phyloP scores from a whole-genome alignment of 2,329 filamentous ascomycete genomes.

The Exophiala bonariae region DNA sequence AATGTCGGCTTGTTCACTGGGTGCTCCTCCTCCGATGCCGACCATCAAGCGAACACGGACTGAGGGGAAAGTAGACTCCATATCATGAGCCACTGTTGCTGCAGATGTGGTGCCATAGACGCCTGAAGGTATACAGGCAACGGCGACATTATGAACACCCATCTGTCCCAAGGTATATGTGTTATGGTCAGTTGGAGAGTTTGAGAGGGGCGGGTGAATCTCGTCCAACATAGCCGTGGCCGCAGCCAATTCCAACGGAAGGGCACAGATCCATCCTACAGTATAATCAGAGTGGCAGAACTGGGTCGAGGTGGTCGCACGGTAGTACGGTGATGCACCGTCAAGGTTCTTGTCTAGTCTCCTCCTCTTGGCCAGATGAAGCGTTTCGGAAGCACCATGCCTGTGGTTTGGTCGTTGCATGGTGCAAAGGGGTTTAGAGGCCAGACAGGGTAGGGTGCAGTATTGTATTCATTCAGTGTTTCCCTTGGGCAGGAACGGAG shows the following conservation, averaged over 20 bases:
- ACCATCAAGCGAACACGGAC: slow-evolving; percentile 28
- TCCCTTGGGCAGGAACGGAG: no score
- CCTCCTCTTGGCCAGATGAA: no score
- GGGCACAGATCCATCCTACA: slow-evolving; percentile 2
- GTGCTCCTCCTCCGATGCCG: slow-evolving; percentile 27
- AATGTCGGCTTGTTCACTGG: slow-evolving; percentile 22
- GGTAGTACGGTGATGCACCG: no score
- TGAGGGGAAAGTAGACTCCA: slow-evolving; percentile 28
- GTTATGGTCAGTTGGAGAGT: no score
- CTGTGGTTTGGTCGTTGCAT: no score
- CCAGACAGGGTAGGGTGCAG: no score
- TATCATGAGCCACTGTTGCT: slow-evolving; percentile 21
- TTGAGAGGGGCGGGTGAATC: no score
- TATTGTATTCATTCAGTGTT: no score
- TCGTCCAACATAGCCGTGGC: neutral
- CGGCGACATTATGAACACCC: slow-evolving; percentile 21
- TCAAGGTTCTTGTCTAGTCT: no score
- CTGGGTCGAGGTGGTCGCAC: no score
- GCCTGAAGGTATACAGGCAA: slow-evolving; percentile 20
- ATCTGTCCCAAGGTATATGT: slow-evolving; percentile 22
- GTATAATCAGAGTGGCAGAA: slow-evolving; percentile 2
- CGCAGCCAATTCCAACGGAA: neutral
- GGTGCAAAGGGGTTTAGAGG: no score
- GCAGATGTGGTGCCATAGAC: slow-evolving; percentile 29
- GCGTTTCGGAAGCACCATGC: no score